phyloP scores from a whole-genome alignment of 1,284 basidiomycete genomes.

The Sporisorium reilianum region DNA sequence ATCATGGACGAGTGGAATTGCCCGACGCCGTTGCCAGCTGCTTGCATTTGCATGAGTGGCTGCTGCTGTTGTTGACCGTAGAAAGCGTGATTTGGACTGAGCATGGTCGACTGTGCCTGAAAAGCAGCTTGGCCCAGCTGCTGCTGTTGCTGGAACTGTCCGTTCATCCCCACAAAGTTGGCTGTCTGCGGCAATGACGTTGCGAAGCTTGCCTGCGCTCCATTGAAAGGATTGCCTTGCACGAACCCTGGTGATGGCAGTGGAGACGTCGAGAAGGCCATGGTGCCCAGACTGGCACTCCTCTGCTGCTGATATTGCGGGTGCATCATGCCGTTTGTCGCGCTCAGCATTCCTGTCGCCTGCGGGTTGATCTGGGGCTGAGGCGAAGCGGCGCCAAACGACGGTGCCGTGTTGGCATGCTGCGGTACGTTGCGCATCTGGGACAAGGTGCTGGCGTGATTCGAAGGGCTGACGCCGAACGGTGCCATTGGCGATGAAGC shows the following conservation, averaged over 20 bases:
- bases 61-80: slow-evolving; percentile 24
- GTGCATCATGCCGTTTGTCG: slow-evolving; percentile 25
- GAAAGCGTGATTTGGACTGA: slow-evolving; percentile 11
- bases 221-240: slow-evolving; percentile 36
- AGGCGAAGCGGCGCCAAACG: slow-evolving; percentile 2
- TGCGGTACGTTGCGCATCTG: slow-evolving; percentile 24
- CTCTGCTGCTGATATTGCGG: slow-evolving; percentile 41
- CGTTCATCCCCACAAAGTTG: slow-evolving; percentile 2
- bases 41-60: slow-evolving; percentile 3
- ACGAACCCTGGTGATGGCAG: slow-evolving; percentile 25
- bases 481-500: slow-evolving; percentile 10
- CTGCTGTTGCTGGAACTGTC: slow-evolving; percentile 25
- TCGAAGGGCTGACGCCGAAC: slow-evolving; percentile 29
- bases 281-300: slow-evolving; percentile 40
- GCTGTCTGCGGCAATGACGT: slow-evolving; percentile 18
- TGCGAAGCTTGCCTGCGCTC: slow-evolving; percentile 16
- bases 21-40: slow-evolving; percentile 1
- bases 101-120: slow-evolving; percentile 16
- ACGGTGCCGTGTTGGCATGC: slow-evolving; percentile 33
- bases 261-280: slow-evolving; percentile 45
- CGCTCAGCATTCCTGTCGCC: slow-evolving; percentile 31
- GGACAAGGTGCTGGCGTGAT: slow-evolving; percentile 6
- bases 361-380: slow-evolving; percentile 12
- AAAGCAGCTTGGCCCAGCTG: slow-evolving; percentile 42
- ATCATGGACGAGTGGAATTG: slow-evolving; percentile 31